Evolutionary conservation across 2,329 filamentous ascomycete species (phyloP), one percentile per base, ranked within the genome.

Genomic region (Aspergillus vadensis): DNA sequence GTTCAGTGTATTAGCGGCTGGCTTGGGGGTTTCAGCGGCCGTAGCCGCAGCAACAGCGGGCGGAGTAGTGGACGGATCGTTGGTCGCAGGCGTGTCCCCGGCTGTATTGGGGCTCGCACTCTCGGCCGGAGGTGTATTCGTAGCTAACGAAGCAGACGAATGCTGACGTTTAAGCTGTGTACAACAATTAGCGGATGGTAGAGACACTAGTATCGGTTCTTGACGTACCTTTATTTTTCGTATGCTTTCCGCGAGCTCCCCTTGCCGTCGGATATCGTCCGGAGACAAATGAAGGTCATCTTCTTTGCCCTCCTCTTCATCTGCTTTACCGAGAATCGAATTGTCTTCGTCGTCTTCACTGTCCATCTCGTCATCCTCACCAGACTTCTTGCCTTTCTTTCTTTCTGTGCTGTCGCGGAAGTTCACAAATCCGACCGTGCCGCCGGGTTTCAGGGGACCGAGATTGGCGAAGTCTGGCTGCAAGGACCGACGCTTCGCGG

Each of bases 401-500:
- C 82, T 69, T 15, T 82, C 77, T 43, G 86, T 83, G 59, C 83
- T 82, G 64, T 96, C 92, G 57, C 94, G 87, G 80, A 97, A 97
- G 14, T 91, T 86, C 3, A 92, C 89, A 74, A 97, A 98, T 38
- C 93, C 93, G 51, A 96, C 91, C 0, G 92, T 94, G 25, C 93
- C 92, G n/a, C 87, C 86, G 2, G 91, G 85, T 74, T 96, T 96
- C 21, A 98, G 82, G 0, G 93, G 92, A 2, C 89, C 90, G 9
- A 98, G 83, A 59, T 85, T 92, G 14, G 91, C 89, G 71, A 98
- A 94, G 77, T 97, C 92, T 0, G 93, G 84, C 68, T 92, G 90
- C 7, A 89, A 85, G 3, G 92, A 96, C 69, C 92, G 88, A 69
- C 93, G 85, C 77, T 96, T 96, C n/a, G 80, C 77, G 7, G 84